Evolutionary conservation across 331 rosid species (phyloP), one percentile per base, ranked within the genome.

Genomic region (Quercus phellos): DNA sequence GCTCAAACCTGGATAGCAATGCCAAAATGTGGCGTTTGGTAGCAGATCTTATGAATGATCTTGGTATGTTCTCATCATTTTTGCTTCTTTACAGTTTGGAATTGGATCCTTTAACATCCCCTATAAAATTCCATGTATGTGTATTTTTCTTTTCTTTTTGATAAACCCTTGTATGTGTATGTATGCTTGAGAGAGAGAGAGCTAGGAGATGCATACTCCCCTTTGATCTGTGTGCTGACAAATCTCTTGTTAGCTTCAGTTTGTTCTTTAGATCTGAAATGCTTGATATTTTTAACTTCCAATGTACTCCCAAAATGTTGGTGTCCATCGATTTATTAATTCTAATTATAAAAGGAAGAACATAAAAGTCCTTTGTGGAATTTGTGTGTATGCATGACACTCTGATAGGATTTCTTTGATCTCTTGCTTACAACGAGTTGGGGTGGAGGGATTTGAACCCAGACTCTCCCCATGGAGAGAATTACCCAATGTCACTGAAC

Each of bases 21-120:
- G 98, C 98, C 54, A 94, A 92, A 88, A 92, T 81, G 91, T 92
- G 97, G 98, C 98, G 97, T 77, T 78, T 94, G 87, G 95, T 94
- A 77, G 97, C 98, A 70, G 97, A 94, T 89, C 86, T 94, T 73
- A 94, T 94, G 97, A 94, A 94, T 82, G 98, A 94, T 83, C 92
- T 92, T 51, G 98, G 98, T 94, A 90, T 71, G 79, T 61, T 64
- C 68, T 69, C 69, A 77, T 19, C n/a, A 0, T 43, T n/a, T 59
- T 68, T 56, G 43, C 30, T 26, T 63, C 34, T 72, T 75, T 51
- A 19, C 22, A 3, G 68, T 29, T 60, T 66, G 58, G 4, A 58
- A 21, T 35, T 77, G 63, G 4, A 58, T 58, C 64, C 17, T 22
- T 1, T 21, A 58, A 22, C 17, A 8, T 4, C 51, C 51, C 17